Percentiles rank a stretch among this genome's conserved stretches.
Evolutionary conservation across 2,329 filamentous ascomycete genomes (phyloP).

Genomic region (Arthroderma sp.): DNA sequence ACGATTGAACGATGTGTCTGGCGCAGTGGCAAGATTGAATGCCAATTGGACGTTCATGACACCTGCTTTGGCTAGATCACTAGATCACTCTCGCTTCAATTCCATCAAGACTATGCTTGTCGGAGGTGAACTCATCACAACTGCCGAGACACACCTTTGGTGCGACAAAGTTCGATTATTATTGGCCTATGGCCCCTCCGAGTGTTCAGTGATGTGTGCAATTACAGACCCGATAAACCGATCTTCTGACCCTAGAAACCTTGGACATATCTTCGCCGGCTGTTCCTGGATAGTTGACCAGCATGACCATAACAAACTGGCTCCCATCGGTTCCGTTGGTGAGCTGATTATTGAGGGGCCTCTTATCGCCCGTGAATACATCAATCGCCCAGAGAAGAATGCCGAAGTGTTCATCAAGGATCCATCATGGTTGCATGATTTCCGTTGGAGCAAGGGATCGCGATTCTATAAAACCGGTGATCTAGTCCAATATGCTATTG

Average conservation of each 20-base stretch:
- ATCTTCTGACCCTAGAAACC: constrained; percentile 8
- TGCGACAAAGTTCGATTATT: constrained; percentile 23
- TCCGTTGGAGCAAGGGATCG: neutral
- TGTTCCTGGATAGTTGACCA: constrained; percentile 19
- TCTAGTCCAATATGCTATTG: constrained; percentile 54
- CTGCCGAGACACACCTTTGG: constrained; percentile 19
- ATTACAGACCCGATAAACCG: neutral
- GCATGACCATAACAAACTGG: constrained; percentile 13
- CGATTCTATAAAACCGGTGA: constrained; percentile 73
- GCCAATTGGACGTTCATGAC: constrained; percentile 45
- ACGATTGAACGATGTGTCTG: constrained; percentile 34
- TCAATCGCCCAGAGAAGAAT: constrained; percentile 18
- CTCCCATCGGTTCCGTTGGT: constrained; percentile 28
- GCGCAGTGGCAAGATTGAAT: constrained; percentile 36
- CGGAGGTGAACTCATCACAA: constrained; percentile 19
- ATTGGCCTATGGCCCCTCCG: constrained; percentile 24
- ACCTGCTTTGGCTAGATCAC: constrained; percentile 38
- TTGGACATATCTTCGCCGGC: constrained; percentile 11
- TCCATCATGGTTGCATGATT: constrained; percentile 15
- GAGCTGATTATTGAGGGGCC: constrained; percentile 33
- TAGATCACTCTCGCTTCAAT: constrained; percentile 28
- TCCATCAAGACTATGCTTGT: constrained; percentile 27
- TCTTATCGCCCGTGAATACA: constrained; percentile 27
- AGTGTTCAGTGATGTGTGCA: constrained; percentile 7
- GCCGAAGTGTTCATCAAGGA: constrained; percentile 15